These are phyloP conservation scores for Penicillium lividum DNA, from an alignment of 495 filamentous ascomycete species.

Conservation along the genomic window DNA sequence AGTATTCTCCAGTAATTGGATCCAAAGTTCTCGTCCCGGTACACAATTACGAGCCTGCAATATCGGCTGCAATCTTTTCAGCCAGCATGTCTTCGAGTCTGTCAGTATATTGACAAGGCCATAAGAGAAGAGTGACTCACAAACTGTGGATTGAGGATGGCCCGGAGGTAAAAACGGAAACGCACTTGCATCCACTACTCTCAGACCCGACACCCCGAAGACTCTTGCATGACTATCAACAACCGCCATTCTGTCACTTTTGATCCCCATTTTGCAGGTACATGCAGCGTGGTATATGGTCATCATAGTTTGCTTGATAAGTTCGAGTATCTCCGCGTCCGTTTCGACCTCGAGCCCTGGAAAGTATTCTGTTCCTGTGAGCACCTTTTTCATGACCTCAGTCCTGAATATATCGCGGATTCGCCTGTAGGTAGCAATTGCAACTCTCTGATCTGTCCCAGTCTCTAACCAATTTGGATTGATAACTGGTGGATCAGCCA, in stretches of 20 bases:
- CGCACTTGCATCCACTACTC: constrained; percentile 61
- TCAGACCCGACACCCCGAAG: constrained; percentile 49
- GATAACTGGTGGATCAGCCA: constrained; percentile 51
- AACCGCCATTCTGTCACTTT: constrained; percentile 51
- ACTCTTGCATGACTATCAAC: constrained; percentile 54
- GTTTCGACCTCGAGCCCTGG: constrained; percentile 50
- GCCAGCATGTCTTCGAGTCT: constrained; percentile 49
- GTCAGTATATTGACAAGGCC: constrained; percentile 5
- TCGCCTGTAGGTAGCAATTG: constrained; percentile 54
- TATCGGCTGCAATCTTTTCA: constrained; percentile 61
- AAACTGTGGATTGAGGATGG: constrained; percentile 55
- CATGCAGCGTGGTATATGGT: constrained; percentile 56
- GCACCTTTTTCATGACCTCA: constrained; percentile 34
- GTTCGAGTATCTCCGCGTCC: constrained; percentile 52
- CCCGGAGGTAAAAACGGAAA: constrained; percentile 60
- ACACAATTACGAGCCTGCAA: constrained; percentile 20
- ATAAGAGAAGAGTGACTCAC: constrained; percentile 28
- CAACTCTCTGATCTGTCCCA: constrained; percentile 53
- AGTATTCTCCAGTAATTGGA: not conserved
- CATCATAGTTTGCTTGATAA: constrained; percentile 41
- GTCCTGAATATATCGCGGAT: constrained; percentile 40
- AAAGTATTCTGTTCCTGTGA: constrained; percentile 49
- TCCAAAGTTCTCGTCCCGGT: not conserved
- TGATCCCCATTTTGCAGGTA: constrained; percentile 53
- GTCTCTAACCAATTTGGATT: constrained; percentile 57